Percentiles rank a stretch among this genome's conserved stretches.
These are phyloP conservation scores for Starmerella tilneyi DNA, from an alignment of 805 yeast genomes.

Conservation along the genomic window DNA sequence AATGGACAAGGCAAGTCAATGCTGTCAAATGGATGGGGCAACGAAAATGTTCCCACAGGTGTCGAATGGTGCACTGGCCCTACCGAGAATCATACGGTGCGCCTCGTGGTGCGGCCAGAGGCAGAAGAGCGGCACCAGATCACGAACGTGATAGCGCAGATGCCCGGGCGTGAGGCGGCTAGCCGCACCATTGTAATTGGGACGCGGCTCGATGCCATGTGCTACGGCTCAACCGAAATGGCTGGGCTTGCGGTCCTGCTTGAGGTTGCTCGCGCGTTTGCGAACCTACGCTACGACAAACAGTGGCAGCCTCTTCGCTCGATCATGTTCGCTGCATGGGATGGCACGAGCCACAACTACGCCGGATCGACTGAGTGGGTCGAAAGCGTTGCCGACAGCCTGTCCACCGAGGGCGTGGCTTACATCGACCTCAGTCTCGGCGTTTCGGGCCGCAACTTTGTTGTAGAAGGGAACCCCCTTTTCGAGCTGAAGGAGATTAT, in stretches of 20 bases:
- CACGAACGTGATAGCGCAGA: conserved; percentile 70
- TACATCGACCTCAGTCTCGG: conserved; percentile 67
- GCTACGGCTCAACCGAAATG: conserved; percentile 60
- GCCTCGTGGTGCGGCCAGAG: conserved; percentile 36
- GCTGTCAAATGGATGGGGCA: conserved; percentile 30
- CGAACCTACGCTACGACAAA: conserved; percentile 49
- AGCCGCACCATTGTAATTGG: conserved; percentile 64
- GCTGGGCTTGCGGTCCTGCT: conserved; percentile 67
- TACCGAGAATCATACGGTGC: conserved; percentile 22
- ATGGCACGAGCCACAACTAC: conserved; percentile 65
- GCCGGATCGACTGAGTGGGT: conserved; percentile 82
- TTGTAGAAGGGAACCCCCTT: conserved; percentile 56
- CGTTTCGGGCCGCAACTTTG: conserved; percentile 39
- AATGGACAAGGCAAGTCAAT: conserved; percentile 33
- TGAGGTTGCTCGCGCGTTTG: conserved; percentile 59
- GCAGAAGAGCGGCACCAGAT: conserved; percentile 47
- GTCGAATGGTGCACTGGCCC: conserved; percentile 41
- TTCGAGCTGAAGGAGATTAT: conserved; percentile 39
- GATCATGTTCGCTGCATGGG: conserved; percentile 73
- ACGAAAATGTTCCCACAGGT: conserved; percentile 27
- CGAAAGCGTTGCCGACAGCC: conserved; percentile 43
- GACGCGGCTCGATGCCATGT: conserved; percentile 67
- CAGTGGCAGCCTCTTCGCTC: conserved; percentile 80
- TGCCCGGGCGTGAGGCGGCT: conserved; percentile 69
- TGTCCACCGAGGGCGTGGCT: conserved; percentile 52